Evolutionary conservation across 1,284 basidiomycete species (phyloP), one percentile per base, ranked within the genome.

Genomic region (Apiotrichum siamense): DNA sequence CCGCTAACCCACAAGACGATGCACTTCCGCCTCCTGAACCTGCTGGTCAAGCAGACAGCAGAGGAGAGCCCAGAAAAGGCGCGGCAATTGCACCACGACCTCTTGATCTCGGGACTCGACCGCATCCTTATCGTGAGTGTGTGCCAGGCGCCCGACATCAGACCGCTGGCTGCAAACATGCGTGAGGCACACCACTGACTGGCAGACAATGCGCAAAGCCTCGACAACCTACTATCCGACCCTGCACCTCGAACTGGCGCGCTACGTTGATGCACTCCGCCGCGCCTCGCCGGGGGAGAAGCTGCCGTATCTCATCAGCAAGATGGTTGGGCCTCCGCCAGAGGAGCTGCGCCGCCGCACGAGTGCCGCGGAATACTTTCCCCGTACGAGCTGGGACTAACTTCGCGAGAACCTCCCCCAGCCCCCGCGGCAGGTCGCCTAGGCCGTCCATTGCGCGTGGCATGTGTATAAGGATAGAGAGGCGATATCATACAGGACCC

Each of bases 181-280:
- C n/a, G n/a, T n/a, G n/a, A 23, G 11, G 33, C 23, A 21, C 24
- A 49, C 9, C 46, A 20, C 54, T 49, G 24, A 52, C 38, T 20
- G n/a, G 3, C 65, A 96, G 91, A 88, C 92, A 37, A 82, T 89
- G 1, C 85, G 92, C 48, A 94, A 94, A 72, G 89, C 92, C 9
- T 94, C 91, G 7, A 83, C 85, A 13, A 84, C 86, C 11, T 94
- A 94, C 70, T 97, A 97, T 70, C 89, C 90, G 0, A 86, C 83
- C 2, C 80, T 97, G 3, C 92, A 97, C 69, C 83, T 96, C 41
- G 92, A 96, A 73, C 77, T 97, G 42, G 81, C 89, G 2, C 81
- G 90, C 23, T 96, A 94, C 68, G 78, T 93, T 56, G 77, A 79
- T 0, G 77, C 83, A 54, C 82, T 84, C 2, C 56, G 58, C 33